A percentile compares a stretch with the other conserved stretches of the same genome.
These are phyloP conservation scores for Anthracocystis walkeri DNA, from an alignment of 1,284 basidiomycete species.

Conservation along the genomic window DNA sequence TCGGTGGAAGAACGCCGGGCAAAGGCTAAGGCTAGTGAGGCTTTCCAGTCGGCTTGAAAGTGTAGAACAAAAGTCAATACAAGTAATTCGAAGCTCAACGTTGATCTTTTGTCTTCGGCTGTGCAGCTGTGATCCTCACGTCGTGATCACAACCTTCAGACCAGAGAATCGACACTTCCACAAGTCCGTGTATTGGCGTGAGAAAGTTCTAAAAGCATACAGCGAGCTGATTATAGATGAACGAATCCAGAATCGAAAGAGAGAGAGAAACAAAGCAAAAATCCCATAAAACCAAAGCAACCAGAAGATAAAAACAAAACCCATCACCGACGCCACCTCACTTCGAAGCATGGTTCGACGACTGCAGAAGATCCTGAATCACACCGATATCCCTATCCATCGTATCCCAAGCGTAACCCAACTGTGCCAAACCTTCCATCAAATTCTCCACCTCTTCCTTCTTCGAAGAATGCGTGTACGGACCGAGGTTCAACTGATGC, in stretches of 20 bases:
- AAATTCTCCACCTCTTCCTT: slow-evolving; percentile 56
- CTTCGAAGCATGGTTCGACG: slow-evolving; percentile 3
- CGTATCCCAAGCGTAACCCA: slow-evolving; percentile 64
- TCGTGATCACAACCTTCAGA: too few relatives aligned
- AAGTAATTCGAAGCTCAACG: too few relatives aligned
- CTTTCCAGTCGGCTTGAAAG: slow-evolving; percentile 37
- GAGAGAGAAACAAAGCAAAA: neutral
- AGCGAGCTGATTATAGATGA: slow-evolving; percentile 1
- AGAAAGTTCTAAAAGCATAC: neutral
- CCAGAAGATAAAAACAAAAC: neutral
- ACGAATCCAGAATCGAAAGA: neutral
- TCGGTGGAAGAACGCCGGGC: slow-evolving; percentile 40
- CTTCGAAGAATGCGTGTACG: slow-evolving; percentile 61
- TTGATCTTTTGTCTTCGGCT: too few relatives aligned
- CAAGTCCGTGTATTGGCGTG: slow-evolving; percentile 3
- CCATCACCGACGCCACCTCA: neutral
- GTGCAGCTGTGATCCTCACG: too few relatives aligned
- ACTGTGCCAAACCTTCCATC: slow-evolving; percentile 60
- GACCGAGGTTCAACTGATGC: slow-evolving; percentile 44
- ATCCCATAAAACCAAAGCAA: neutral
- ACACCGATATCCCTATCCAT: slow-evolving; percentile 60
- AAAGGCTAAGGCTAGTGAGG: slow-evolving; percentile 44
- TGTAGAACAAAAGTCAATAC: too few relatives aligned
- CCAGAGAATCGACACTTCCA: neutral
- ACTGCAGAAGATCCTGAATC: slow-evolving; percentile 53